Conservation (phyloP, 495 filamentous ascomycete species). For the Neurospora sp. region DNA sequence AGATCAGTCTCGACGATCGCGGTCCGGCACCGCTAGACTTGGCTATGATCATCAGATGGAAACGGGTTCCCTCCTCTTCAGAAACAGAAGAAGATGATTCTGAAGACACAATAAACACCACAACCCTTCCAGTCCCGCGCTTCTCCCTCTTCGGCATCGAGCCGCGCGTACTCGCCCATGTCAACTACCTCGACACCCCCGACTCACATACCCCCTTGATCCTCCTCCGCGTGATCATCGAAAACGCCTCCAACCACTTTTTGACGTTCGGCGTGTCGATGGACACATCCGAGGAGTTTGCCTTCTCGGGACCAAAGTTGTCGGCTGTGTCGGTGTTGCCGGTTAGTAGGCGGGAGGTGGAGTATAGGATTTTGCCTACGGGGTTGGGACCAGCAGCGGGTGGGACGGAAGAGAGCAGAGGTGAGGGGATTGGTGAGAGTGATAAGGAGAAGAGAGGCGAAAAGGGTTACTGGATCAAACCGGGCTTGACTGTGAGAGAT, state of each 20-base stretch:
- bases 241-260: constrained; percentile 91
- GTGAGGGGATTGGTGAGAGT: neutral
- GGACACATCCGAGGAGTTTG: constrained; percentile 88
- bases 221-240: constrained; percentile 56
- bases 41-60: constrained; percentile 70
- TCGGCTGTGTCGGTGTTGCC: constrained; percentile 69
- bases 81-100: neutral
- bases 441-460: constrained; percentile 8
- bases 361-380: constrained; percentile 57
- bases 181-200: constrained; percentile 29
- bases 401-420: neutral
- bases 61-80: constrained; percentile 28
- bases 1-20: constrained; percentile 69
- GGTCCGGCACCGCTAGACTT: constrained; percentile 59
- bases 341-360: constrained; percentile 56
- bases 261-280: constrained; percentile 84
- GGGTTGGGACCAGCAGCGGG: neutral
- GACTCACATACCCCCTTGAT: constrained; percentile 14
- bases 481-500: constrained; percentile 65
- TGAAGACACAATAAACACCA: constrained; percentile 33
- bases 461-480: constrained; percentile 58
- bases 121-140: constrained; percentile 60
- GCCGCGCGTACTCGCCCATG: constrained; percentile 71
- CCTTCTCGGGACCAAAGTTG: constrained; percentile 81
- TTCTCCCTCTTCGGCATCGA: constrained; percentile 72